Evolutionary conservation across 768 basidiomycete genomes (phyloP).

Genomic region (Russula compacta): DNA sequence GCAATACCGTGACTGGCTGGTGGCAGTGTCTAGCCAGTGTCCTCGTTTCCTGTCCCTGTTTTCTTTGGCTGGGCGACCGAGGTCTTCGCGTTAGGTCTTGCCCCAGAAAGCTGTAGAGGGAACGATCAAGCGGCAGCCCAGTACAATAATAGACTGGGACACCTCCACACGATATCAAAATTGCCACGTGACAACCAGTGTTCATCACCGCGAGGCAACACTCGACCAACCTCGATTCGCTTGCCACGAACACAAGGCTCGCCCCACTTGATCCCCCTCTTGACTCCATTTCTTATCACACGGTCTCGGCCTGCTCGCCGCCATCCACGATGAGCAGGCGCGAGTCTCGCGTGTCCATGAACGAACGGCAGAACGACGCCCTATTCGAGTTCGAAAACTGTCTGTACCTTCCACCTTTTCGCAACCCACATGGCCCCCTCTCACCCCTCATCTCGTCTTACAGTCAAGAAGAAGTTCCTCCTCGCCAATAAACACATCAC

Average conservation of each 20-base stretch:
- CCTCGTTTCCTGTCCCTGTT: neutral
- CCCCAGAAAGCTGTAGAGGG: neutral
- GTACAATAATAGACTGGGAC: neutral
- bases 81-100: no score
- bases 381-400: constrained; percentile 80
- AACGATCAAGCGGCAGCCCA: neutral
- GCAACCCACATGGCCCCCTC: constrained; percentile 19
- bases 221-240: neutral
- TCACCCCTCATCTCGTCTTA: constrained; percentile 28
- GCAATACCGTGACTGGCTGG: neutral
- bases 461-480: constrained; percentile 89
- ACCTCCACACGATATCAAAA: neutral
- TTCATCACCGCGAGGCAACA: constrained; percentile 13
- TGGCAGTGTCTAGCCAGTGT: neutral
- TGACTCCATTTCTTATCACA: constrained; percentile 1
- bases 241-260: neutral
- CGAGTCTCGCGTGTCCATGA: constrained; percentile 41
- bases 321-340: constrained; percentile 31
- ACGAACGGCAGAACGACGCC: constrained; percentile 65
- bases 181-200: constrained; percentile 4
- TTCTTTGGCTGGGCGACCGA: no score
- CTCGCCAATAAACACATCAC: constrained; percentile 89
- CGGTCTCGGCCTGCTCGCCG: constrained; percentile 17
- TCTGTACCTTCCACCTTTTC: constrained; percentile 35
- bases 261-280: neutral